Evolutionary conservation across 495 filamentous ascomycete species (phyloP), one percentile per base, ranked within the genome.

Genomic region (Penicillium coffeae): DNA sequence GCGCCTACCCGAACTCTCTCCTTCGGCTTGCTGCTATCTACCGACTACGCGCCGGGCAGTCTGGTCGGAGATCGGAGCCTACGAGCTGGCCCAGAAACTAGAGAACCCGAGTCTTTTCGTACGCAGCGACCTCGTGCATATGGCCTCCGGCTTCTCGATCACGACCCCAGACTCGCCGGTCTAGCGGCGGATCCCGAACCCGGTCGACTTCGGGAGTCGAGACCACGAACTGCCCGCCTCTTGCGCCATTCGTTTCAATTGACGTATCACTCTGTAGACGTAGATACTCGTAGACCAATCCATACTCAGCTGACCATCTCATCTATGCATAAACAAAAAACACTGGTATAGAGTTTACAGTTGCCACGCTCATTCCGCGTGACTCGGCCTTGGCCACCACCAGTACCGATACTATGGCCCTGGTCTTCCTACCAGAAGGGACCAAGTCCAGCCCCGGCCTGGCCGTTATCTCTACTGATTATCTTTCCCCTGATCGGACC

Each of bases 141-240:
- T 5, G 4, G 4, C 25, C 25, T 5, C 4, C 10, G 25, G 25
- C 5, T 30, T 30, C 25, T n/a, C 25, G 25, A 30, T 10, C 25
- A 10, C 10, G 25, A 59, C 56, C 59, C 59, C 56, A 62, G 59
- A 60, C 56, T 50, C 51, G 55, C 47, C 51, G 38, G 52, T 56
- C 42, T 56, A 60, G 60, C 48, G 59, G 59, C 56, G 57, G 59
- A 63, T 60, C 51, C 60, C 60, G 60, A 60, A 44, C 54, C 60
- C 56, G 57, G 19, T 45, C 14, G 32, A 34, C 16, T 38, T 51
- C 38, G 44, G 55, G 51, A 38, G 51, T 63, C 57, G 57, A 54
- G 49, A 20, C 20, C 21, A 38, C 38, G 21, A 39, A 2, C 19
- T 49, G 22, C 33, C 38, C 37, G 47, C 42, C 14, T 48, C 47